Conservation (phyloP, 257 asterid genomes). For the Solanum virginianum region DNA sequence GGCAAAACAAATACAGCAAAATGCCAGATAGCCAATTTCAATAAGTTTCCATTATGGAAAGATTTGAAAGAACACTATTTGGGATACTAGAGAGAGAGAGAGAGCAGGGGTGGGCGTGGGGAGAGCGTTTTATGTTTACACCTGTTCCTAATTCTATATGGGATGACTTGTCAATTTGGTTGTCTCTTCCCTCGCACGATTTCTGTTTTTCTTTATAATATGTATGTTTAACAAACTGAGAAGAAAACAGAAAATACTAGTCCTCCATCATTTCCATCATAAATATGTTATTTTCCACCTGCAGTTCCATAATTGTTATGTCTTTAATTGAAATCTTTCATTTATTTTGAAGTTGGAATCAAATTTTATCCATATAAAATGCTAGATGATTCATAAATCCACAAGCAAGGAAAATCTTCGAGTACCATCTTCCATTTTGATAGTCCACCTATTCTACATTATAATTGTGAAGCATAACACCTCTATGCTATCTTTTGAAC, state of each 20-base stretch:
- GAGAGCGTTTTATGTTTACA: neutral
- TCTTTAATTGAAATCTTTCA: neutral
- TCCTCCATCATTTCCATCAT: neutral
- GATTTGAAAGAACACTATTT: neutral
- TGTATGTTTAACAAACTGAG: neutral
- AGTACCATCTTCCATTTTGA: neutral
- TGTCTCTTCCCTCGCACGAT: neutral
- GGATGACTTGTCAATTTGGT: neutral
- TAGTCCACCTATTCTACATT: neutral
- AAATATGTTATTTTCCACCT: neutral
- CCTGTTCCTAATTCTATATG: neutral
- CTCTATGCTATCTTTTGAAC: neutral
- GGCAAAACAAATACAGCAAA: neutral
- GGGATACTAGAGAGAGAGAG: neutral
- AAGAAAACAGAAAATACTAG: neutral
- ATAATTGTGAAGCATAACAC: neutral
- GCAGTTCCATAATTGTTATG: neutral
- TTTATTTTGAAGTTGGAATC: neutral
- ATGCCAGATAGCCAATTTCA: neutral
- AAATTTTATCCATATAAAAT: neutral
- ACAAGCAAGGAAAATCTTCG: neutral
- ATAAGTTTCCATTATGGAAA: neutral
- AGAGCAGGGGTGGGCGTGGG: no score
- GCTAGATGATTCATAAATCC: neutral
- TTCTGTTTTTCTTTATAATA: neutral